phyloP scores from a whole-genome alignment of 441 rosid genomes.

The Isatis lusitanica region DNA sequence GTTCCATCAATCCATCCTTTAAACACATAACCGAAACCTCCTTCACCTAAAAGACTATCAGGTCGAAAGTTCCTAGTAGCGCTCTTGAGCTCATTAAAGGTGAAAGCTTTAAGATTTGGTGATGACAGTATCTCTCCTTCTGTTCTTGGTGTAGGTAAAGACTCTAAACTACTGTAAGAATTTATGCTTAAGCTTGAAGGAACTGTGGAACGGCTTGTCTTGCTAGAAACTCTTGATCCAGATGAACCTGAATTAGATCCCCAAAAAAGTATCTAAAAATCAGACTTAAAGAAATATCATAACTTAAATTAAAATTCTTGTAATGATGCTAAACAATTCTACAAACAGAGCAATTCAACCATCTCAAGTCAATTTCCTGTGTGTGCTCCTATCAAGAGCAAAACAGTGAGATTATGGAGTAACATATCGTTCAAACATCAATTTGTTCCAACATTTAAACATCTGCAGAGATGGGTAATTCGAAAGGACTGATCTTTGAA shows the following conservation, averaged over 20 bases:
- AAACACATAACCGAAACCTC: slow-evolving; percentile 63
- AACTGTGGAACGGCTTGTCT: slow-evolving; percentile 53
- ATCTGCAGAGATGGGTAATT: background rate
- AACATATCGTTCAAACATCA: background rate
- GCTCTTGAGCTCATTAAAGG: slow-evolving; percentile 53
- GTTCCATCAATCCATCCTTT: slow-evolving; percentile 65
- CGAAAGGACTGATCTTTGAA: slow-evolving; percentile 4
- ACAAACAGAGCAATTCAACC: background rate
- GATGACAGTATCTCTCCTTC: slow-evolving; percentile 62
- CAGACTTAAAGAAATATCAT: background rate
- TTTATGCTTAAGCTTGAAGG: slow-evolving; percentile 59
- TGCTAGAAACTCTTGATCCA: slow-evolving; percentile 60
- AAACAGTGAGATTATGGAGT: background rate
- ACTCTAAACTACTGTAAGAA: slow-evolving; percentile 51
- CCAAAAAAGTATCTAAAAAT: background rate
- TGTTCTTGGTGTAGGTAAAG: slow-evolving; percentile 64
- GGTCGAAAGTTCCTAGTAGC: slow-evolving; percentile 61
- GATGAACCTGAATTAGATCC: slow-evolving; percentile 34
- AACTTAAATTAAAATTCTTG: background rate
- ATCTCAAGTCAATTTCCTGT: background rate
- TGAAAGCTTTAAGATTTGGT: slow-evolving; percentile 57
- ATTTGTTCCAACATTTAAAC: background rate
- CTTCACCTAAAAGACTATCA: slow-evolving; percentile 62
- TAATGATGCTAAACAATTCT: background rate
- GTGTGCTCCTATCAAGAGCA: background rate